phyloP scores from a whole-genome alignment of 805 yeast species.

The Candida coquimbonensis region DNA sequence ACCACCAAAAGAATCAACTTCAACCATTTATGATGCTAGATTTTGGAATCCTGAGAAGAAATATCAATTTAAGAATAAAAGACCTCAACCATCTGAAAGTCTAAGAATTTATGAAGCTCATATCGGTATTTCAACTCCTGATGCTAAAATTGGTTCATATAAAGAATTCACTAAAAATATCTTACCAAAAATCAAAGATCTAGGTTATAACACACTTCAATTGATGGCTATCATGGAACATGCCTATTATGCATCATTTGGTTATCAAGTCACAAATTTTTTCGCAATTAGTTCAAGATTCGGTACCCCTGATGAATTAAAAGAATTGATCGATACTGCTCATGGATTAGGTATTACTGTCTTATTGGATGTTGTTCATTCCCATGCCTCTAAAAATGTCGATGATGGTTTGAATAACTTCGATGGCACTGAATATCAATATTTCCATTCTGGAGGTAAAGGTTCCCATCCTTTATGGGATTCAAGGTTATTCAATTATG shows the following conservation, averaged over 20 bases:
- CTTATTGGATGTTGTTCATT: constrained; percentile 86
- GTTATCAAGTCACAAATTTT: constrained; percentile 93
- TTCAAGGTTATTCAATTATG: constrained; percentile 88
- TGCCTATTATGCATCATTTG: constrained; percentile 96
- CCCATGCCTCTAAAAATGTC: constrained; percentile 92
- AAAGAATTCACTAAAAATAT: constrained; percentile 74
- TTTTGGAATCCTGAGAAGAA: constrained; percentile 77
- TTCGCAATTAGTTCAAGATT: constrained; percentile 85
- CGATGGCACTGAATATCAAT: constrained; percentile 93
- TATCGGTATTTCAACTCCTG: constrained; percentile 89
- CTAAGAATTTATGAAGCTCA: constrained; percentile 91
- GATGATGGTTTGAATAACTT: constrained; percentile 88
- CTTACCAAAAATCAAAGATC: constrained; percentile 74
- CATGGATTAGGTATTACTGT: constrained; percentile 85
- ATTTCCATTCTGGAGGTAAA: constrained; percentile 86
- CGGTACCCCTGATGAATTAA: constrained; percentile 94
- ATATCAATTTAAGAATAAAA: constrained; percentile 45
- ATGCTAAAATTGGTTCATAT: constrained; percentile 78
- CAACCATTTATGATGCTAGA: constrained; percentile 67
- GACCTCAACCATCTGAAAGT: constrained; percentile 50
- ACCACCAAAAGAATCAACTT: constrained; percentile 46
- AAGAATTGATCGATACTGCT: constrained; percentile 85
- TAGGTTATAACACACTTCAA: constrained; percentile 91
- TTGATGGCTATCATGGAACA: constrained; percentile 99
- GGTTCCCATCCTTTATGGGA: constrained; percentile 95